phyloP scores from a whole-genome alignment of 73 alveolate species.

The Tetrahymena thermophila region DNA sequence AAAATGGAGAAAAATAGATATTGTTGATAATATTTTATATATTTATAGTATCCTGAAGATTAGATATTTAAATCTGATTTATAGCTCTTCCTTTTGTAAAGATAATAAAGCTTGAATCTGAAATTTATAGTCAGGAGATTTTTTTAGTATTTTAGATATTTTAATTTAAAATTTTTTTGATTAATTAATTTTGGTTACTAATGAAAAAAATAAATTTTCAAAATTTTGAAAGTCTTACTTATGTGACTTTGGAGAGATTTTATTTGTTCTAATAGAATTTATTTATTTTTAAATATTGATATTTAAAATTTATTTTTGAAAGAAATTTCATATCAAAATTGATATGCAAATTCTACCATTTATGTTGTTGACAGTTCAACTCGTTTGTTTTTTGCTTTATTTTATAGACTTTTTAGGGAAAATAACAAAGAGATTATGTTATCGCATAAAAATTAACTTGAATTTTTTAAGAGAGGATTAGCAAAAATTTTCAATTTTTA shows the following conservation, averaged over 20 bases:
- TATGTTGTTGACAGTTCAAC: no score
- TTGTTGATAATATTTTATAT: no score
- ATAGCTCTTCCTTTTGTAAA: no score
- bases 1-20: no score
- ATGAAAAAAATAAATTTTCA: neutral
- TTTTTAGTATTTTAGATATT: no score
- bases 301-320: no score
- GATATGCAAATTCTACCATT: neutral
- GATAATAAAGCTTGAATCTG: neutral
- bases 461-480: no score
- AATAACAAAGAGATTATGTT: neutral
- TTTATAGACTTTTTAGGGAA: no score
- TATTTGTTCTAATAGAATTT: neutral
- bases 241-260: neutral
- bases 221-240: neutral
- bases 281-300: no score
- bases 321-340: neutral
- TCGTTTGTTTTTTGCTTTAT: no score
- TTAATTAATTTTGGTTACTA: neutral
- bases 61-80: no score
- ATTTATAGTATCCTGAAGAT: neutral
- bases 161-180: neutral
- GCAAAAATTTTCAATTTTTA: no score
- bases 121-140: neutral
- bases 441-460: neutral